These are phyloP conservation scores for Bidens hawaiensis DNA, from an alignment of 140 eudicot genomes.

Conservation along the genomic window DNA sequence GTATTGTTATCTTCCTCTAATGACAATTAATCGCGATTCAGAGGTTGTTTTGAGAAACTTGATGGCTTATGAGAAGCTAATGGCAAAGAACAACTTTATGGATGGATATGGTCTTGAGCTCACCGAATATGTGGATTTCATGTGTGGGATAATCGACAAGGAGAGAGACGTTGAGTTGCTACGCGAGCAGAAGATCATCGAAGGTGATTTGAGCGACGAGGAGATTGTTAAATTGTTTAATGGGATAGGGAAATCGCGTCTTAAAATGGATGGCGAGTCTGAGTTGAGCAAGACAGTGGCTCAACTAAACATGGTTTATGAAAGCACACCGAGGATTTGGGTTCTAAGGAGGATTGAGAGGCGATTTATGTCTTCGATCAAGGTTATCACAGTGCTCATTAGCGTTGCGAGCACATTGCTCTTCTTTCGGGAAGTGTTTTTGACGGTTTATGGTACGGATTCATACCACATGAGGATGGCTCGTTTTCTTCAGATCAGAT, in stretches of 20 bases:
- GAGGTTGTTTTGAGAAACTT: slow-evolving; percentile 39
- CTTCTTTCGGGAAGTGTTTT: slow-evolving; percentile 6
- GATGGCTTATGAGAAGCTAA: slow-evolving; percentile 31
- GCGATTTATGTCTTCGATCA: slow-evolving; percentile 1
- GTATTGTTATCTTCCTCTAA: slow-evolving; percentile 23
- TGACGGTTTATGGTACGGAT: background rate
- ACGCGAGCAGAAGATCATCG: slow-evolving; percentile 20
- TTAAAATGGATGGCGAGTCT: slow-evolving; percentile 5
- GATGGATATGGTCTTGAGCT: slow-evolving; percentile 9
- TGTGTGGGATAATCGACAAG: slow-evolving; percentile 42
- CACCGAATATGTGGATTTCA: slow-evolving; percentile 34
- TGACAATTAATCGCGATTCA: slow-evolving; percentile 9
- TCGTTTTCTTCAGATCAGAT: slow-evolving; percentile 2
- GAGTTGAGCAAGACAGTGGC: slow-evolving; percentile 16
- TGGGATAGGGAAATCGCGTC: slow-evolving; percentile 34
- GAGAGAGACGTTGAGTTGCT: slow-evolving; percentile 29
- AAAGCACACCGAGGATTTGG: slow-evolving; percentile 17
- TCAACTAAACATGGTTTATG: slow-evolving; percentile 19
- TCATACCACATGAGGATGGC: slow-evolving; percentile 6
- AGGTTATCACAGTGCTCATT: background rate
- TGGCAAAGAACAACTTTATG: slow-evolving; percentile 3
- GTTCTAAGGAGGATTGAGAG: background rate
- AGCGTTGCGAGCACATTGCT: background rate
- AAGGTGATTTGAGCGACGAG: slow-evolving; percentile 13
- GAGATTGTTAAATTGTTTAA: slow-evolving; percentile 37